Base-by-base conservation (phyloP, 208 protist species). In the Novymonas esmeraldas region DNA sequence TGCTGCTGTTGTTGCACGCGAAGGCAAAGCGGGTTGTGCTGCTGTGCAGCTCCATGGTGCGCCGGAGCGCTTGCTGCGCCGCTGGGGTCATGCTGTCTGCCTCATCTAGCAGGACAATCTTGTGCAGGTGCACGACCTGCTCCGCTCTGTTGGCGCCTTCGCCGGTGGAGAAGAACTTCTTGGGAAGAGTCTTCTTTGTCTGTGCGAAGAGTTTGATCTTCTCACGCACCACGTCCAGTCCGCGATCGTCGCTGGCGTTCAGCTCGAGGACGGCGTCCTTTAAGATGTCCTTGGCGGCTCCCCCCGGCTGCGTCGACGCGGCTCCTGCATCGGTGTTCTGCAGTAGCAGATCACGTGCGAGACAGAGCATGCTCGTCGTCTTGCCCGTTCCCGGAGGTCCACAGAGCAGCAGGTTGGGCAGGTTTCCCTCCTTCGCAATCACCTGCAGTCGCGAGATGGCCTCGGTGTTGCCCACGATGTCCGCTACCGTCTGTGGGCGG, bases 31-130 rank as follows among this genome's bases (percentile, higher is more conserved):
- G 89, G 0, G 98, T 99, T 0, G 98, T 99, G 65, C 73, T 78
- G 46, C 96, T 98, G 78, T 98, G 98, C 41, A 99, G 81, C 88
- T 99, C 99, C 97, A 99, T 99, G 18, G 97, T 99, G 14, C 99
- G 85, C 7, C 98, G 87, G 54, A 99, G 78, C 7, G 99, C 98
- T 73, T 99, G 98, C 84, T 99, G 99, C 14, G 99, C 98, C 0
- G 90, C 96, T 9, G 84, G 74, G 1, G 98, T 99, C 98, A 99
- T 99, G 52, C 91, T 97, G 82, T 99, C 99, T 7, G 98, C 98
- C 87, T 99, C 99, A 70, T 99, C 99, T 5, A 99, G 86, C 22
- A 99, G 95, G 45, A 99, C 99, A 59, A 99, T 96, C 76, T 99
- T 99, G 85, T 99, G 95, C 0, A 94, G 75, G 64, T 79, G 74